Percentiles rank a stretch among this genome's conserved stretches.
Evolutionary conservation across 108 stramenopile species (phyloP).

Genomic region (Nannochloropsis salina): DNA sequence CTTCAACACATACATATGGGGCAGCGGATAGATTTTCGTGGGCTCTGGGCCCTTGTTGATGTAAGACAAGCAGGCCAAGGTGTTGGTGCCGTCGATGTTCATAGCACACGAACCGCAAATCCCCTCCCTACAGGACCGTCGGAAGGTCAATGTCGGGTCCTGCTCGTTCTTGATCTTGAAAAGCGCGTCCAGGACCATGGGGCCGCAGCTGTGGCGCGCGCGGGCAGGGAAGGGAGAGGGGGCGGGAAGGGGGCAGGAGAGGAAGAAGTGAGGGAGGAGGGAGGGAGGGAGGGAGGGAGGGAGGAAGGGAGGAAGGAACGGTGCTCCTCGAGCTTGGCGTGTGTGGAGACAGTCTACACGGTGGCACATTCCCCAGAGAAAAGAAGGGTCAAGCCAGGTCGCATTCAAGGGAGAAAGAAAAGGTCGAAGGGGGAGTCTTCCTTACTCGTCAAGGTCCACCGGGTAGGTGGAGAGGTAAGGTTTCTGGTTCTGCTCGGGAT

Average conservation of each 20-base stretch:
- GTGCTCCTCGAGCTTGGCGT: neutral
- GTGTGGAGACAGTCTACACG: too few species aligned
- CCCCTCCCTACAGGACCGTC: constrained; percentile 92
- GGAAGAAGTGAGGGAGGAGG: neutral
- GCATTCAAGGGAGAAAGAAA: neutral
- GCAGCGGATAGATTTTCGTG: constrained; percentile 90
- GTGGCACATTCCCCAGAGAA: too few species aligned
- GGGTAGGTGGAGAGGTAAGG: constrained; percentile 77
- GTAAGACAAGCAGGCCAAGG: constrained; percentile 85
- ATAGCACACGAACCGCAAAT: constrained; percentile 98
- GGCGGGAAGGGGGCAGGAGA: neutral
- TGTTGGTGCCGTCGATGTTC: constrained; percentile 97
- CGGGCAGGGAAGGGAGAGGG: neutral
- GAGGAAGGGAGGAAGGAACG: neutral
- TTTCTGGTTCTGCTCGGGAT: constrained; percentile 85
- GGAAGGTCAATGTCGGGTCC: constrained; percentile 90
- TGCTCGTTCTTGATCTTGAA: constrained; percentile 94
- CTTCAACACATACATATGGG: constrained; percentile 98
- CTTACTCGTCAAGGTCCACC: constrained; percentile 75
- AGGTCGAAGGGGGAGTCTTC: constrained; percentile 45
- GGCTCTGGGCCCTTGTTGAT: constrained; percentile 70
- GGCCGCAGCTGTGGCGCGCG: constrained; percentile 56
- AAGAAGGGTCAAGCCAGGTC: neutral
- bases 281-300: neutral
- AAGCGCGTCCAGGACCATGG: constrained; percentile 94